Conservation (phyloP, 192 early-diverging fungal genomes). For the Coemansia sp. region DNA sequence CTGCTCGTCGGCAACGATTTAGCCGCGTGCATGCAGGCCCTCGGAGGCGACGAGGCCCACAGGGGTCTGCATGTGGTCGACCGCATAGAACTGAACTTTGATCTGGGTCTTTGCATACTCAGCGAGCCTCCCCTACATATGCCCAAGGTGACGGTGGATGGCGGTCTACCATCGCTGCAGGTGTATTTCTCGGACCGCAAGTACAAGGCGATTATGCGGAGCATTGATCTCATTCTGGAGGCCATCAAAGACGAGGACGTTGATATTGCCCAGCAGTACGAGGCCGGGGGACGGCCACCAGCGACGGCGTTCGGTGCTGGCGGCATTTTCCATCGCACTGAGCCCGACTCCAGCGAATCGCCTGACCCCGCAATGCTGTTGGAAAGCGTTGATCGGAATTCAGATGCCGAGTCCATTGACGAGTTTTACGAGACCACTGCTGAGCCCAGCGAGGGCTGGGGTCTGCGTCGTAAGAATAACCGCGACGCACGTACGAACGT, state of each 20-base stretch:
- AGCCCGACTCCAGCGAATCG: not conserved
- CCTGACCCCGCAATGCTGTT: conserved; percentile 12
- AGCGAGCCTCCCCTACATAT: conserved; percentile 71
- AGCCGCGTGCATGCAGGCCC: conserved; percentile 68
- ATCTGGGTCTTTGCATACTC: conserved; percentile 83
- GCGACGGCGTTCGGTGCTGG: conserved; percentile 50
- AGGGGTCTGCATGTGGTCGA: conserved; percentile 81
- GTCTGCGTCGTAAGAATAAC: conserved; percentile 36
- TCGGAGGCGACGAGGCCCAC: conserved; percentile 52
- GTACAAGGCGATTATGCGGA: conserved; percentile 85
- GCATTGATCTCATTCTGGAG: conserved; percentile 69
- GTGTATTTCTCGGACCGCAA: conserved; percentile 93
- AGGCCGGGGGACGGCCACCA: conserved; percentile 13
- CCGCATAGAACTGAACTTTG: conserved; percentile 79
- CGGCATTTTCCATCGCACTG: conserved; percentile 21
- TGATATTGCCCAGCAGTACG: conserved; percentile 52
- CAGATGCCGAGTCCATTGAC: conserved; percentile 31
- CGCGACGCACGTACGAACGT: conserved; percentile 16
- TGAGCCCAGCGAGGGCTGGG: conserved; percentile 8
- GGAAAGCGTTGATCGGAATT: not conserved
- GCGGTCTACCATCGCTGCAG: conserved; percentile 79
- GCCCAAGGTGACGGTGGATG: conserved; percentile 75
- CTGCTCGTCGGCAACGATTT: conserved; percentile 78
- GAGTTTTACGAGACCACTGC: conserved; percentile 54
- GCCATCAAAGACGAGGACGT: conserved; percentile 51